A percentile compares a stretch with the other conserved stretches of the same genome.
phyloP scores from a whole-genome alignment of 2,329 filamentous ascomycete species.

The Paecilomyces dactylethromorphus region DNA sequence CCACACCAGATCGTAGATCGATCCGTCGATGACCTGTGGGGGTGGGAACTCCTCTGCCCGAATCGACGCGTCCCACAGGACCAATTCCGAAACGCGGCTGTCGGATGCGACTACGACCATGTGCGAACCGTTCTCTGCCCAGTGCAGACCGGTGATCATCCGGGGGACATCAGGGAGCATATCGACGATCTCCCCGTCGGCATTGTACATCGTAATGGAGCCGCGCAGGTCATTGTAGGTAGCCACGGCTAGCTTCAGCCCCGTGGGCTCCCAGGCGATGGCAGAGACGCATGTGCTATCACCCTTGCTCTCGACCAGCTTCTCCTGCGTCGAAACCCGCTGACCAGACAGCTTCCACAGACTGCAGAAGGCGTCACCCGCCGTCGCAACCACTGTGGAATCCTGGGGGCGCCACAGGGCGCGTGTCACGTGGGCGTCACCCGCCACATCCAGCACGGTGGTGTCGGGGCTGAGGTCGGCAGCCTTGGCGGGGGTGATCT shows the following conservation, averaged over 20 bases:
- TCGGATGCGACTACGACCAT: slow-evolving; percentile 39
- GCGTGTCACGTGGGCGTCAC: slow-evolving; percentile 33
- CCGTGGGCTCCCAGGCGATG: slow-evolving; percentile 40
- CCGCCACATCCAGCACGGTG: slow-evolving; percentile 32
- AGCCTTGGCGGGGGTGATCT: slow-evolving; percentile 43
- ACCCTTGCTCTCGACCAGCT: slow-evolving; percentile 27
- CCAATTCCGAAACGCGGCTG: slow-evolving; percentile 33
- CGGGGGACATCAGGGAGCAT: slow-evolving; percentile 39
- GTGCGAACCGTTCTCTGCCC: slow-evolving; percentile 32
- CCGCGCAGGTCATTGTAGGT: slow-evolving; percentile 38
- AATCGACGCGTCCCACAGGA: slow-evolving; percentile 37
- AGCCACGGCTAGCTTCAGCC: slow-evolving; percentile 40
- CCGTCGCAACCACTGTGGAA: slow-evolving; percentile 34
- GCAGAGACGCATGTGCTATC: slow-evolving; percentile 35
- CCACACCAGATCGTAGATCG: slow-evolving; percentile 39
- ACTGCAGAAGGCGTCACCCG: slow-evolving; percentile 39
- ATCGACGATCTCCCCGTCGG: slow-evolving; percentile 37
- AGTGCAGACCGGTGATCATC: slow-evolving; percentile 38
- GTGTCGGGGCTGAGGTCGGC: slow-evolving; percentile 40
- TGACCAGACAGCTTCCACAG: slow-evolving; percentile 36
- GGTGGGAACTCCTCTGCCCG: slow-evolving; percentile 31
- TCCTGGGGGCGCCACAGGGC: slow-evolving; percentile 40
- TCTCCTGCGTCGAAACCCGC: slow-evolving; percentile 20
- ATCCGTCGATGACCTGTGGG: slow-evolving; percentile 28
- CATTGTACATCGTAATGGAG: slow-evolving; percentile 39